Evolutionary conservation across 768 basidiomycete species (phyloP).

Genomic region (Calocybe cyanea): DNA sequence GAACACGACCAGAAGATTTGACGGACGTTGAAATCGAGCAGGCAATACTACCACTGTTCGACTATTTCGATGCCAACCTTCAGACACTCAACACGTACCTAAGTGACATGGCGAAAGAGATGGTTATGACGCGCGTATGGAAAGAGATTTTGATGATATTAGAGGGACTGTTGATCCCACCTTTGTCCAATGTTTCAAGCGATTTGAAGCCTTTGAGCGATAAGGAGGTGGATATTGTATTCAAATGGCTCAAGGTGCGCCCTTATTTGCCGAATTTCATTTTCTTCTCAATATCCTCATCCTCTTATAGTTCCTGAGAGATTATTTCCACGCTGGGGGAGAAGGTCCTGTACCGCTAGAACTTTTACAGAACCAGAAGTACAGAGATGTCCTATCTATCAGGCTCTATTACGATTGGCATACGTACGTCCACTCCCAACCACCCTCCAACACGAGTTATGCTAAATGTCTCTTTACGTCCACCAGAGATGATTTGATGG

Average conservation of each 20-base stretch:
- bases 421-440: conserved; percentile 49
- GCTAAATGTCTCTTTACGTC: conserved; percentile 10
- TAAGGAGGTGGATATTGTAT: conserved; percentile 97
- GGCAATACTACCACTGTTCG: conserved; percentile 87
- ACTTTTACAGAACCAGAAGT: conserved; percentile 88
- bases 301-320: conserved; percentile 75
- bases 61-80: conserved; percentile 93
- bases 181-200: conserved; percentile 78
- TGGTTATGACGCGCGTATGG: conserved; percentile 93
- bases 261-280: not conserved
- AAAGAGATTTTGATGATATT: conserved; percentile 89
- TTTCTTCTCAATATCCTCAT: not conserved
- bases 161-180: conserved; percentile 87
- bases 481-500: conserved; percentile 75
- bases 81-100: conserved; percentile 88
- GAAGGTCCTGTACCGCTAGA: conserved; percentile 89
- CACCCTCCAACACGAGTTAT: conserved; percentile 2
- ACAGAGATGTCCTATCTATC: conserved; percentile 85
- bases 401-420: conserved; percentile 96
- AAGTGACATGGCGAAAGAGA: conserved; percentile 79
- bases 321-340: conserved; percentile 94
- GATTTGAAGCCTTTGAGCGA: conserved; percentile 92
- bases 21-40: conserved; percentile 94
- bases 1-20: conserved; percentile 73
- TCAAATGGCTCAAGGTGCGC: conserved; percentile 91